These are phyloP conservation scores for Ceratobasidium sp. DNA, from an alignment of 1,284 basidiomycete species.

Conservation along the genomic window DNA sequence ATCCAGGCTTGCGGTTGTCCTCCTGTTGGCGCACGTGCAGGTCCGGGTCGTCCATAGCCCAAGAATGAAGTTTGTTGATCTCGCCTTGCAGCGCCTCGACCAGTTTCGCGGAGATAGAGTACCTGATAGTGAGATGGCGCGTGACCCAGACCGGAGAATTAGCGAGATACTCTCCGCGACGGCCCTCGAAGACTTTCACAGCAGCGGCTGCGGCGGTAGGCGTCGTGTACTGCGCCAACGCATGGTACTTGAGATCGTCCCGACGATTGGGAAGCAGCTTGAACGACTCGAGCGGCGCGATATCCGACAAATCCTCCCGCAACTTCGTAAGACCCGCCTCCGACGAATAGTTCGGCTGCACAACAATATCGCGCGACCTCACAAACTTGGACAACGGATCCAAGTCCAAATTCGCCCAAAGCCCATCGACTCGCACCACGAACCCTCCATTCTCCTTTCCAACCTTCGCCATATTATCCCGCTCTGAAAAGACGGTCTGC, in stretches of 20 bases:
- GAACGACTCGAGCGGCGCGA: conserved; percentile 40
- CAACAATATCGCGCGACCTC: conserved; percentile 12
- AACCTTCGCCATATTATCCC: conserved; percentile 8
- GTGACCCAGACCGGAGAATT: conserved; percentile 26
- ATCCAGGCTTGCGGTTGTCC: conserved; percentile 14
- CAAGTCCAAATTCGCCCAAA: not conserved
- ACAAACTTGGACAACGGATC: not conserved
- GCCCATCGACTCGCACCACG: conserved; percentile 19
- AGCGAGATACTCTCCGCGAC: conserved; percentile 7
- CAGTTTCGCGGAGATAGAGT: conserved; percentile 17
- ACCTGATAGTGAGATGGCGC: conserved; percentile 19
- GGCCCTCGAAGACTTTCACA: conserved; percentile 26
- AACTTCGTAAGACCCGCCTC: conserved; percentile 18
- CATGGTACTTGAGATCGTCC: conserved; percentile 28
- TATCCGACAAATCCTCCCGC: conserved; percentile 17
- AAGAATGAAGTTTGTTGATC: conserved; percentile 26
- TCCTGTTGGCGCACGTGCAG: conserved; percentile 15
- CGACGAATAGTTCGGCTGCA: conserved; percentile 34
- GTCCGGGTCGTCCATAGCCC: conserved; percentile 36
- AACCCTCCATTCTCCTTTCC: conserved; percentile 28
- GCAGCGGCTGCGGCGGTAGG: conserved; percentile 25
- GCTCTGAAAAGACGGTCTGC: conserved; percentile 17
- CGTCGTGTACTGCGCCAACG: conserved; percentile 35
- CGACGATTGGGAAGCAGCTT: not conserved
- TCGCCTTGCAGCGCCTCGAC: conserved; percentile 28